These are phyloP conservation scores for Withania somnifera DNA, from an alignment of 305 asterid species.

Conservation along the genomic window DNA sequence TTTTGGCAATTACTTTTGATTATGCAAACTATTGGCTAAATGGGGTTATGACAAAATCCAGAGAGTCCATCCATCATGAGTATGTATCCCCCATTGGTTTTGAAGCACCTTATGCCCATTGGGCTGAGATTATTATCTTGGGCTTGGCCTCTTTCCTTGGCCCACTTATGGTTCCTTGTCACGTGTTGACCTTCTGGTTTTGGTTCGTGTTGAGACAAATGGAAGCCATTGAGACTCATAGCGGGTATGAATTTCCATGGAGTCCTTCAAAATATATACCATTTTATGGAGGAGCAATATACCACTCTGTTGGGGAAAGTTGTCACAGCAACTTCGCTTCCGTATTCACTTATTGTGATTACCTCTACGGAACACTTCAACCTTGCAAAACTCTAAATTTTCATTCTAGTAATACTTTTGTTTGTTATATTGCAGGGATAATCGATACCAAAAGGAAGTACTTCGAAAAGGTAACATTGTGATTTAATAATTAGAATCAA, in stretches of 20 bases:
- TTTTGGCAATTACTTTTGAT: slow-evolving; percentile 49
- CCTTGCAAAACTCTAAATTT: not conserved
- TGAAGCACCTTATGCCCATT: slow-evolving; percentile 76
- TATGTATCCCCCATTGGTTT: slow-evolving; percentile 44
- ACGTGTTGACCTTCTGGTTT: slow-evolving; percentile 61
- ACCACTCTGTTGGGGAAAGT: slow-evolving; percentile 57
- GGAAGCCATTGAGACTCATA: slow-evolving; percentile 62
- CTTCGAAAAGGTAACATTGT: slow-evolving; percentile 37
- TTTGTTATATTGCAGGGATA: slow-evolving; percentile 31
- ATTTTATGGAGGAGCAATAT: slow-evolving; percentile 66
- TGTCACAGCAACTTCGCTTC: slow-evolving; percentile 72
- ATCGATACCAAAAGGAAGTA: slow-evolving; percentile 35
- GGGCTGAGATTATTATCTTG: slow-evolving; percentile 60
- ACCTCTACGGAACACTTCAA: slow-evolving; percentile 43
- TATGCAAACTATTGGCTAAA: slow-evolving; percentile 68
- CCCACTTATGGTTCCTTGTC: slow-evolving; percentile 52
- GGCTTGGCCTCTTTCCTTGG: slow-evolving; percentile 66
- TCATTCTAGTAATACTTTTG: not conserved
- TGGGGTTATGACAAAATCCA: slow-evolving; percentile 70
- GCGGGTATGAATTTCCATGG: slow-evolving; percentile 82
- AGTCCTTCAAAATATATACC: slow-evolving; percentile 57
- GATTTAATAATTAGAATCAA: not conserved
- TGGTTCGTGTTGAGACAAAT: slow-evolving; percentile 60
- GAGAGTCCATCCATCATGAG: slow-evolving; percentile 70
- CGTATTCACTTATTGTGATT: slow-evolving; percentile 65